These are phyloP conservation scores for Neurospora sp. DNA, from an alignment of 495 filamentous ascomycete genomes.

Conservation along the genomic window DNA sequence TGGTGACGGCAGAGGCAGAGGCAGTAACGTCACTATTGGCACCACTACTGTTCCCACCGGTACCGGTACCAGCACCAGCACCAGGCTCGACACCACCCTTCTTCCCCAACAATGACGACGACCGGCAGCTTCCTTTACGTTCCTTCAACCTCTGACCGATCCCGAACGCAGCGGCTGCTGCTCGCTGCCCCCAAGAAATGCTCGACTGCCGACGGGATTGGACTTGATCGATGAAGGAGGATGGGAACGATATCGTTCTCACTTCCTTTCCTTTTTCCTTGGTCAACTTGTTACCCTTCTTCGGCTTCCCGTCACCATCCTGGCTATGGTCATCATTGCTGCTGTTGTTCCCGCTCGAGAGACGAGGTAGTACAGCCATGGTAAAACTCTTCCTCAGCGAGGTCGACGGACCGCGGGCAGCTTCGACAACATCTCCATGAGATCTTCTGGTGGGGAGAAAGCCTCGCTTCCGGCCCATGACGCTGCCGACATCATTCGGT, in stretches of 20 bases:
- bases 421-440: neutral
- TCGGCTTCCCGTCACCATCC: slow-evolving; percentile 4
- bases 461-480: neutral
- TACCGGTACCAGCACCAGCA: too few relatives aligned
- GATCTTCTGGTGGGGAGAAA: neutral
- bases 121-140: slow-evolving; percentile 1
- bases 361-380: neutral
- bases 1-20: too few relatives aligned
- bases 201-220: neutral
- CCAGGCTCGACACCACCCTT: neutral
- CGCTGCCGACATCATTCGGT: neutral
- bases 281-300: slow-evolving; percentile 3
- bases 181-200: slow-evolving; percentile 13
- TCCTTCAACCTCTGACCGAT: slow-evolving; percentile 13
- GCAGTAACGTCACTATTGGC: neutral
- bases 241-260: neutral
- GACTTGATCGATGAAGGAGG: too few relatives aligned
- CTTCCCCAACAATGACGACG: neutral
- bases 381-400: neutral
- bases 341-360: neutral
- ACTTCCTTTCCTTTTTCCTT: neutral
- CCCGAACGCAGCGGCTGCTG: slow-evolving; percentile 12
- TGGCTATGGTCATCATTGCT: neutral
- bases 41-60: neutral
- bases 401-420: neutral